Percentiles rank a stretch among this genome's conserved stretches.
phyloP scores from a whole-genome alignment of 768 basidiomycete species.

The Coprinopsis marcescibilis region DNA sequence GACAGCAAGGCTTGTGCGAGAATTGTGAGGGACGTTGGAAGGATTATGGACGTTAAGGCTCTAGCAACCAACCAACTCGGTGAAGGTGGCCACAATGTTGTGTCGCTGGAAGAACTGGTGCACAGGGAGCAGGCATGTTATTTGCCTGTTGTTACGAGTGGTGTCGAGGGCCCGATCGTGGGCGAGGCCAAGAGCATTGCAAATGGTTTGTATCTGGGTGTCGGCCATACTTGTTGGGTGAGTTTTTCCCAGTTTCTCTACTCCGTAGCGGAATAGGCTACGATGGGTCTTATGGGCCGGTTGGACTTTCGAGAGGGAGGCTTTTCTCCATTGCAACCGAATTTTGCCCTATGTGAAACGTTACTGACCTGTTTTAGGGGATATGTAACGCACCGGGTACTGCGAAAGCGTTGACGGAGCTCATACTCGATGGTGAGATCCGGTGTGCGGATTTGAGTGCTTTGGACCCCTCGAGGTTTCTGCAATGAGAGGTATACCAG shows the following conservation, averaged over 20 bases:
- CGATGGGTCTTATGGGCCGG: background rate
- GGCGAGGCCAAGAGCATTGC: slow-evolving; percentile 53
- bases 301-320: background rate
- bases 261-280: background rate
- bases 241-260: slow-evolving; percentile 16
- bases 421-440: slow-evolving; percentile 63
- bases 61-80: too few species aligned
- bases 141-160: slow-evolving; percentile 58
- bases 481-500: slow-evolving; percentile 19
- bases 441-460: slow-evolving; percentile 48
- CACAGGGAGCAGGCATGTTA: slow-evolving; percentile 71
- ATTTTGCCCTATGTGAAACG: too few species aligned
- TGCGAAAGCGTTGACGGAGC: slow-evolving; percentile 63
- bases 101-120: slow-evolving; percentile 50
- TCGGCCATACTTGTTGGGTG: slow-evolving; percentile 81
- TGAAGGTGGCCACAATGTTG: too few species aligned
- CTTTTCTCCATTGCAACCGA: too few species aligned
- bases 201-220: slow-evolving; percentile 63
- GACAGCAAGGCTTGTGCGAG: slow-evolving; percentile 50
- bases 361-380: too few species aligned
- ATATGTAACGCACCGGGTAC: slow-evolving; percentile 78
- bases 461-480: slow-evolving; percentile 36
- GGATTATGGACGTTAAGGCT: too few species aligned
- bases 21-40: slow-evolving; percentile 50
- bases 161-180: slow-evolving; percentile 63